A percentile compares a stretch with the other conserved stretches of the same genome.
These are phyloP conservation scores for Alternaria tenuissima DNA, from an alignment of 2,329 filamentous ascomycete genomes.

Conservation along the genomic window DNA sequence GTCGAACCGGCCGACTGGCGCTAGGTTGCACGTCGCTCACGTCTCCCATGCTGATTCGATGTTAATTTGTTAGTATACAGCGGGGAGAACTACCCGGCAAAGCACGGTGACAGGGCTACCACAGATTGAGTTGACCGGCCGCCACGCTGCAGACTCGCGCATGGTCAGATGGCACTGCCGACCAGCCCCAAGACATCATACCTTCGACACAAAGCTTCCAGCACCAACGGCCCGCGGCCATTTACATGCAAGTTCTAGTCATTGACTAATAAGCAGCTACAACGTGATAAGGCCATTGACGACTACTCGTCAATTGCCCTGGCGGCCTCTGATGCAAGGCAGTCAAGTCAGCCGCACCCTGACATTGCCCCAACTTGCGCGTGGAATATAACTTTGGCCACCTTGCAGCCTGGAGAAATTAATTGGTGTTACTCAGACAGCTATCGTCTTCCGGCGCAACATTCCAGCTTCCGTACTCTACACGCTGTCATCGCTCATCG, in stretches of 20 bases:
- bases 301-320: conserved; percentile 30
- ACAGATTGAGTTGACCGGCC: conserved; percentile 26
- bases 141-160: conserved; percentile 17
- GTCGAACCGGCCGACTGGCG: conserved; percentile 19
- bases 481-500: conserved; percentile 7
- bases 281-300: conserved; percentile 28
- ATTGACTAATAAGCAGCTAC: conserved; percentile 27
- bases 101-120: conserved; percentile 15
- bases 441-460: conserved; percentile 7
- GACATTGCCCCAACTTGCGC: conserved; percentile 15
- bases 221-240: conserved; percentile 21
- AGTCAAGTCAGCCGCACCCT: conserved; percentile 25
- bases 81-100: conserved; percentile 15
- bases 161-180: conserved; percentile 30
- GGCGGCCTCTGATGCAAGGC: conserved; percentile 17
- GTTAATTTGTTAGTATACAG: conserved; percentile 7
- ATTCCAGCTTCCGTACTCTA: conserved; percentile 8
- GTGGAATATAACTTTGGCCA: conserved; percentile 25
- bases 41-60: conserved; percentile 23
- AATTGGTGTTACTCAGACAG: conserved; percentile 4
- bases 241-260: conserved; percentile 17
- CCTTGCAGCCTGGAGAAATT: conserved; percentile 16
- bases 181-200: conserved; percentile 19
- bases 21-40: conserved; percentile 15
- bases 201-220: conserved; percentile 16